A percentile compares a stretch with the other conserved stretches of the same genome.
Evolutionary conservation across 169 alveolate species (phyloP).

Genomic region (Amoebophrya sp.): DNA sequence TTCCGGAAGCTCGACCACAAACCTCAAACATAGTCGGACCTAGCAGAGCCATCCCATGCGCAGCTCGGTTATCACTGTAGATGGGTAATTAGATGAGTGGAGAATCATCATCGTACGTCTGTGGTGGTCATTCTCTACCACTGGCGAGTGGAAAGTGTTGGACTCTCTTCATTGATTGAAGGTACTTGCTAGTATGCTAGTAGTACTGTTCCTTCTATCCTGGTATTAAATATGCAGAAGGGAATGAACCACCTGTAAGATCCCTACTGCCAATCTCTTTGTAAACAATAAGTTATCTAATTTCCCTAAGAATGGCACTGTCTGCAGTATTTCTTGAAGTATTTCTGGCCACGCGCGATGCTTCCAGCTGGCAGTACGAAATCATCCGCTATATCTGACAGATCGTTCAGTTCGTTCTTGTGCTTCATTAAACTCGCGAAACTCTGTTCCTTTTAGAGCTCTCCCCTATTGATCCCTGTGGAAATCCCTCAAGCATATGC

Average conservation of each 20-base stretch:
- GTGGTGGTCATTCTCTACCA: too few species aligned
- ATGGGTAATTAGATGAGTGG: too few species aligned
- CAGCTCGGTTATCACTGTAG: background rate
- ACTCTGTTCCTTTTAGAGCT: background rate
- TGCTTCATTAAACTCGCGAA: background rate
- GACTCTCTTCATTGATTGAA: too few species aligned
- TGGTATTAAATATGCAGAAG: too few species aligned
- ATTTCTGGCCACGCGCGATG: background rate
- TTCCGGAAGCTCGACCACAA: background rate
- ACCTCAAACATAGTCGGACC: conserved; percentile 14
- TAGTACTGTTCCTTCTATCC: too few species aligned
- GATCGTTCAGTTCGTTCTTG: background rate
- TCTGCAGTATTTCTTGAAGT: background rate
- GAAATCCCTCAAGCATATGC: background rate
- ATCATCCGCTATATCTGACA: background rate
- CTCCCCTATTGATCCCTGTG: background rate
- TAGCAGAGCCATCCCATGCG: background rate
- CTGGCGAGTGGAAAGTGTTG: too few species aligned
- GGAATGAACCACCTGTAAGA: too few species aligned
- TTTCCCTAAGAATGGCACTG: too few species aligned
- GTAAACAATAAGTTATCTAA: too few species aligned
- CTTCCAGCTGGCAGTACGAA: background rate
- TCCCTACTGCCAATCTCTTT: too few species aligned
- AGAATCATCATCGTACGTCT: too few species aligned
- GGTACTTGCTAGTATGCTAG: too few species aligned